Percentiles rank a stretch among this genome's conserved stretches.
Conservation (phyloP, 129 eudicot genomes). For the Tanacetum coccineum region DNA sequence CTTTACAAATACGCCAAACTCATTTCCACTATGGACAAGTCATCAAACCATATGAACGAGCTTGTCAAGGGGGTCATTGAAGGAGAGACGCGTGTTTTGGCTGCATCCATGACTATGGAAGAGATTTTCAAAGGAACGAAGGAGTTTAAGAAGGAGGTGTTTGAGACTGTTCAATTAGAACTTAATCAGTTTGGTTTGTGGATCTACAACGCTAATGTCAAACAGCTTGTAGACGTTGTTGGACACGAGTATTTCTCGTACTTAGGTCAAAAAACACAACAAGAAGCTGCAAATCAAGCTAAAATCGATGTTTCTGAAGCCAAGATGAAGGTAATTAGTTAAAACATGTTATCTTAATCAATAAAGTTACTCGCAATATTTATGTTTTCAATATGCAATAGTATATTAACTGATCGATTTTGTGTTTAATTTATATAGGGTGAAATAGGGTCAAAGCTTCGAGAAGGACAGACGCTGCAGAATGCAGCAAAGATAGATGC, state of each 20-base stretch:
- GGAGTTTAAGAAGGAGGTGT: conserved; percentile 57
- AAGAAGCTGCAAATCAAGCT: conserved; percentile 70
- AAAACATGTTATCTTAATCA: too few species aligned
- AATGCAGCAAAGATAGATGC: conserved; percentile 81
- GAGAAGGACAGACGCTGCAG: conserved; percentile 57
- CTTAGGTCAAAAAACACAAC: conserved; percentile 61
- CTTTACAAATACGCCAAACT: conserved; percentile 58
- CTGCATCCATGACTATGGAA: conserved; percentile 76
- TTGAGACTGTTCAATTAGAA: conserved; percentile 53
- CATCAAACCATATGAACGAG: conserved; percentile 50
- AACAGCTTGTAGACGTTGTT: conserved; percentile 59
- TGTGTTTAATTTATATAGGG: conserved; percentile 44
- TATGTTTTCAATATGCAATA: too few species aligned
- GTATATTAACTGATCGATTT: background rate
- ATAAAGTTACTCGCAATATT: background rate
- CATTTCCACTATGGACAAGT: conserved; percentile 49
- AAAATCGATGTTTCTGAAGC: conserved; percentile 76
- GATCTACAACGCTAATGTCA: conserved; percentile 62
- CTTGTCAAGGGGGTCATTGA: conserved; percentile 65
- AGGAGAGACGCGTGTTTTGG: conserved; percentile 67
- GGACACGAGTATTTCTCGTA: conserved; percentile 70
- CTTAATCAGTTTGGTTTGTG: conserved; percentile 55
- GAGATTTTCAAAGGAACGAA: conserved; percentile 55
- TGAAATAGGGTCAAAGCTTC: conserved; percentile 59
- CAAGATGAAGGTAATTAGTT: conserved; percentile 39